Evolutionary conservation across 305 asterid genomes (phyloP).

Genomic region (Ajuga reptans): DNA sequence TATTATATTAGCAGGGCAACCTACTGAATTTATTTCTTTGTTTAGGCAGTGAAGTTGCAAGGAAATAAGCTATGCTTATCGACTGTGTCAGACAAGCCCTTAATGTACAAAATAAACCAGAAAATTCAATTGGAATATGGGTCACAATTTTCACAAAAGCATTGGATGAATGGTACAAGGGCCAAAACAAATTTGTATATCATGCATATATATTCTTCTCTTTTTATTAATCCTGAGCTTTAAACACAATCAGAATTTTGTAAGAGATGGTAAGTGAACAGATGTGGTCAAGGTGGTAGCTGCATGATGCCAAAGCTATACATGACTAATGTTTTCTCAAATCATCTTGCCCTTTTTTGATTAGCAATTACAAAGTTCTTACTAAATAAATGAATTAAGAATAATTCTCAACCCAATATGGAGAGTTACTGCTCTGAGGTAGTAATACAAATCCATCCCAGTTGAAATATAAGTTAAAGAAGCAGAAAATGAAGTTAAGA

Average conservation of each 20-base stretch:
- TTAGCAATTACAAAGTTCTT: not conserved
- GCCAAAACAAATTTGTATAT: not conserved
- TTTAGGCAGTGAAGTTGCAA: not conserved
- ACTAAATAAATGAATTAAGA: not conserved
- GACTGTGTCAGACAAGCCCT: not conserved
- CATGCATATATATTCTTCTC: not conserved
- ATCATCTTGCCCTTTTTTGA: not conserved
- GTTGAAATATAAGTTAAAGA: not conserved
- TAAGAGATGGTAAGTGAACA: not conserved
- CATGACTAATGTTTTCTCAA: not conserved
- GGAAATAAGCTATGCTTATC: not conserved
- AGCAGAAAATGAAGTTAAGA: conserved; percentile 20
- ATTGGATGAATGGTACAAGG: not conserved
- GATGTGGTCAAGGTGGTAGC: not conserved
- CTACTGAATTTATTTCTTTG: not conserved
- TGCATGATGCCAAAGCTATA: not conserved
- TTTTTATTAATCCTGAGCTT: not conserved
- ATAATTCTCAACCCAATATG: not conserved
- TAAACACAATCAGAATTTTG: not conserved
- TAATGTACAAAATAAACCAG: not conserved
- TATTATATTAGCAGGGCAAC: not conserved
- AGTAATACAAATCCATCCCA: not conserved
- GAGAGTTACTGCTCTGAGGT: not conserved
- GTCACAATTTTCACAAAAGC: not conserved
- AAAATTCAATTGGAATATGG: not conserved